Evolutionary conservation across 2,329 filamentous ascomycete genomes (phyloP).

Genomic region (Venturia asperata): DNA sequence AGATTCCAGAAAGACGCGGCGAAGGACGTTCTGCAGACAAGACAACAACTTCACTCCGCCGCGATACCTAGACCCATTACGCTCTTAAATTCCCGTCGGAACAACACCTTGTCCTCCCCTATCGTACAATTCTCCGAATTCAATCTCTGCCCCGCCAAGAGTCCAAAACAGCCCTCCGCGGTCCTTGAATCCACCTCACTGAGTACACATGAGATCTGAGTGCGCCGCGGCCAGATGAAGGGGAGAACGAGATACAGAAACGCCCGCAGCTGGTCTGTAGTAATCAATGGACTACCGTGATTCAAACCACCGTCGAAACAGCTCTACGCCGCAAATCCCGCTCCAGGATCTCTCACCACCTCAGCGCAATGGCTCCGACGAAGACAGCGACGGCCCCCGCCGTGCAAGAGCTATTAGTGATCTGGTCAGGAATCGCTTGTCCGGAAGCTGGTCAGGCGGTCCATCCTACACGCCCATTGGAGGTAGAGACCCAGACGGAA

Average conservation of each 20-base stretch:
- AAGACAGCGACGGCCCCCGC: constrained; percentile 27
- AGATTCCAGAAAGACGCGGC: constrained; percentile 4
- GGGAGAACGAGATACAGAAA: constrained; percentile 9
- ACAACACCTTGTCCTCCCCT: too few species aligned
- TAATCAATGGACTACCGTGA: constrained; percentile 20
- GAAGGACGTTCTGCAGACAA: neutral
- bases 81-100: neutral
- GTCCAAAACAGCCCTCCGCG: neutral
- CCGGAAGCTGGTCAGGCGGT: constrained; percentile 19
- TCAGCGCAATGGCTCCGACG: constrained; percentile 20
- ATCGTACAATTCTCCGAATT: neutral
- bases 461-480: constrained; percentile 22
- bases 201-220: constrained; percentile 4
- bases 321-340: constrained; percentile 20
- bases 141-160: neutral
- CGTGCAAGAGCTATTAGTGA: constrained; percentile 25
- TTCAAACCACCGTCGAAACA: constrained; percentile 15
- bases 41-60: neutral
- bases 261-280: constrained; percentile 11
- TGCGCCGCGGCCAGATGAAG: constrained; percentile 14
- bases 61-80: neutral
- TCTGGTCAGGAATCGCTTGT: constrained; percentile 12
- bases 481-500: constrained; percentile 41
- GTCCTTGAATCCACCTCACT: neutral
- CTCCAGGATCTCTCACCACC: constrained; percentile 39